These are phyloP conservation scores for Cryphonectria japonica DNA, from an alignment of 2,329 filamentous ascomycete species.

Conservation along the genomic window DNA sequence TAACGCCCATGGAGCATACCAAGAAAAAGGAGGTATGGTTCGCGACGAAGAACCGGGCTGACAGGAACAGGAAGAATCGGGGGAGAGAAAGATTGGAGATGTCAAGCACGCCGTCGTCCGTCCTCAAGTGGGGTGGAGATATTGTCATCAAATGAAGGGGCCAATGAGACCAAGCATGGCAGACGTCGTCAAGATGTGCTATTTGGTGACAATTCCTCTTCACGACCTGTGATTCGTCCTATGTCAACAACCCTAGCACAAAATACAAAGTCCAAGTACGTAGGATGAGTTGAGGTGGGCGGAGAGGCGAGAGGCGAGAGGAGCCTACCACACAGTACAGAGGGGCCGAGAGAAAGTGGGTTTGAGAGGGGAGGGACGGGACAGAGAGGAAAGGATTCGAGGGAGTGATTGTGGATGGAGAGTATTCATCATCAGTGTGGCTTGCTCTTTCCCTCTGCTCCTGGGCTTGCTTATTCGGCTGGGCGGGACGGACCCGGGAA, in stretches of 20 bases:
- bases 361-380: not conserved
- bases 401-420: not conserved
- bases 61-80: not conserved
- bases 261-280: not conserved
- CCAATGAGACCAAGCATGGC: slow-evolving; percentile 10
- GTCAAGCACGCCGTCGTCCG: not conserved
- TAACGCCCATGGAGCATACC: not conserved
- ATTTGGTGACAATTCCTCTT: slow-evolving; percentile 10
- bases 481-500: slow-evolving; percentile 11
- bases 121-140: not conserved
- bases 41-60: slow-evolving; percentile 8
- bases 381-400: not conserved
- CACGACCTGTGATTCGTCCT: slow-evolving; percentile 24
- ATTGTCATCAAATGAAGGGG: not conserved
- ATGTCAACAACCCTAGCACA: not conserved
- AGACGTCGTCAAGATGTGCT: not conserved
- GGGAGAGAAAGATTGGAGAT: not conserved
- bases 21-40: not conserved
- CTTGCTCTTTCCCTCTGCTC: not conserved
- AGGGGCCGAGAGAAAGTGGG: not conserved
- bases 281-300: not conserved
- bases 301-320: no score
- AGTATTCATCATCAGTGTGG: not conserved
- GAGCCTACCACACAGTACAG: not conserved
- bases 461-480: not conserved